Evolutionary conservation across 306 rosid genomes (phyloP).

Genomic region (Quercus suber): DNA sequence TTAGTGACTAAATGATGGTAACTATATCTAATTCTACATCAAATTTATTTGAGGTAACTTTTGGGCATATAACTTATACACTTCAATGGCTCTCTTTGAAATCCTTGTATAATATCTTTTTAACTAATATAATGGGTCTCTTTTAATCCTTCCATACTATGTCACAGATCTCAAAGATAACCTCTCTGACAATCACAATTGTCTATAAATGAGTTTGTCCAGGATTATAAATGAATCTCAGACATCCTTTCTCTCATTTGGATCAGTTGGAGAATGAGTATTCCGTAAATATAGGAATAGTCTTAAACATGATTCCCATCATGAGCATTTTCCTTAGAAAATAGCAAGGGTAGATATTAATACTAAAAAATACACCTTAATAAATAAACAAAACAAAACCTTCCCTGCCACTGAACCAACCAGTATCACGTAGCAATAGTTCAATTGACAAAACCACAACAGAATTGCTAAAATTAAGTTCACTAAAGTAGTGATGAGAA

Average conservation of each 20-base stretch:
- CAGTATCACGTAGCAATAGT: neutral
- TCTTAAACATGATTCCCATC: neutral
- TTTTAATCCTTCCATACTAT: neutral
- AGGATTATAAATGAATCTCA: neutral
- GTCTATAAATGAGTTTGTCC: neutral
- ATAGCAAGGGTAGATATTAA: neutral
- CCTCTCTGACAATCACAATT: neutral
- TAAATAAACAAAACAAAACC: neutral
- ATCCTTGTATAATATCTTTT: too few species aligned
- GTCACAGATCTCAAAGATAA: neutral
- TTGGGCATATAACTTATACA: too few species aligned
- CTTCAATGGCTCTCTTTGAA: too few species aligned
- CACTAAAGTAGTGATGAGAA: conserved; percentile 11
- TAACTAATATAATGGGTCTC: too few species aligned
- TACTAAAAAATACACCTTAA: neutral
- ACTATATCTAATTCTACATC: neutral
- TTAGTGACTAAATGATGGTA: too few species aligned
- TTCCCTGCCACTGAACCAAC: neutral
- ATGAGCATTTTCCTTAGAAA: neutral
- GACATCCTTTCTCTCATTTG: neutral
- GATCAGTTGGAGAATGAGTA: neutral
- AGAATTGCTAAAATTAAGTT: conserved; percentile 4
- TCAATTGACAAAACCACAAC: neutral
- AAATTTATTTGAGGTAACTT: too few species aligned
- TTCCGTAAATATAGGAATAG: neutral